Conservation (phyloP, 257 asterid species). For the Ballota nigra region DNA sequence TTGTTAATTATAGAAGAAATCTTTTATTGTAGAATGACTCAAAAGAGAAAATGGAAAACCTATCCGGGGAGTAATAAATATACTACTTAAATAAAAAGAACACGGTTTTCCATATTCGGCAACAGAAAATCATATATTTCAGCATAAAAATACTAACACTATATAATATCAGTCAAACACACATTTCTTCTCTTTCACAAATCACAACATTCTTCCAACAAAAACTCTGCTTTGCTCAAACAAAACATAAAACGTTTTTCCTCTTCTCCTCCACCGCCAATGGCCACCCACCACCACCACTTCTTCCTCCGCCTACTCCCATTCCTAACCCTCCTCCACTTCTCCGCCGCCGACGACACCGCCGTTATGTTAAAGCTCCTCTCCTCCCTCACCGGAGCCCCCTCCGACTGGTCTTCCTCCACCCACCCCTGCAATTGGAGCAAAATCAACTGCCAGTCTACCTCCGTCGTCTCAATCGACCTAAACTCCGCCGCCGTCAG, state of each 20-base stretch:
- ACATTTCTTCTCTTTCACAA: not conserved
- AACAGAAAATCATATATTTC: too few relatives aligned
- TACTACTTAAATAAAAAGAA: too few relatives aligned
- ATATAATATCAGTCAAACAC: not conserved
- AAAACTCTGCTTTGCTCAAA: too few relatives aligned
- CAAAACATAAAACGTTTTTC: too few relatives aligned
- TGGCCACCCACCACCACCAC: conserved; percentile 33
- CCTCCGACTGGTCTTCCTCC: conserved; percentile 64
- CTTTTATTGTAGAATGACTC: too few relatives aligned
- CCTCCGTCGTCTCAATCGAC: conserved; percentile 53
- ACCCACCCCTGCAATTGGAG: conserved; percentile 61
- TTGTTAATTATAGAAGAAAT: too few relatives aligned
- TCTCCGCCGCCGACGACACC: conserved; percentile 61
- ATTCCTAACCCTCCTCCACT: conserved; percentile 21
- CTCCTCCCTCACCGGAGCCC: conserved; percentile 51
- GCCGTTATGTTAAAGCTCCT: conserved; percentile 53
- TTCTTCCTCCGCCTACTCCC: conserved; percentile 28
- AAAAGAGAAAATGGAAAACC: too few relatives aligned
- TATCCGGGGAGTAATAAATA: too few relatives aligned
- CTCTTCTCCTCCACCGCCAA: conserved; percentile 19
- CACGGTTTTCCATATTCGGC: not conserved
- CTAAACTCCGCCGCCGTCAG: conserved; percentile 50
- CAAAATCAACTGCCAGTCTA: conserved; percentile 46
- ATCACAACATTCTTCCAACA: not conserved
- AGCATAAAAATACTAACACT: too few relatives aligned